Evolutionary conservation across 2,329 filamentous ascomycete genomes (phyloP), one percentile per base, ranked within the genome.

Genomic region (Monosporascus ibericus): DNA sequence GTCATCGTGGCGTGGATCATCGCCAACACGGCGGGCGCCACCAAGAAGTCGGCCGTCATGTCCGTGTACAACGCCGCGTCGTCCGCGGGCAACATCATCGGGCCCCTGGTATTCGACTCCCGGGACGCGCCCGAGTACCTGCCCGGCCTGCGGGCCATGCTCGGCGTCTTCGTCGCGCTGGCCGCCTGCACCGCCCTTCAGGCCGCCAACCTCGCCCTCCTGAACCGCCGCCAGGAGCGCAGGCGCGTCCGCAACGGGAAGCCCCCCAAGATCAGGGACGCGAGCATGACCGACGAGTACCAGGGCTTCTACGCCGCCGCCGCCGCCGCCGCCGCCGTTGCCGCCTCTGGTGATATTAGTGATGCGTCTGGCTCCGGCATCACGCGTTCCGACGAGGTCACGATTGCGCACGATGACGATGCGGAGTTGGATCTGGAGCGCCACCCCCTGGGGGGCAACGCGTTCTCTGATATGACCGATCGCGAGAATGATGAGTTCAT

Each of bases 1-100:
- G 70, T 88, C 9, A 79, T 86, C 25, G 80, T 87, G 0, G 77
- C 81, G 0, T 89, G 85, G 85, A 83, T 87, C 52, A 76, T 87
- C 6, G 82, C 79, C 7, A 88, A 88, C 64, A 87, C 83, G 0
- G 85, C 75, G 0, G 86, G 85, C 6, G 80, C 78, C 17, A 87
- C 84, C 3, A 87, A 88, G 68, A 85, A 85, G 62, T 82, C 82
- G 0, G 74, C 80, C 48, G 75, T 83, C 39, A 83, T 86, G 75
- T 80, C 79, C 0, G 68, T 86, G 1, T 87, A 81, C 71, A 84
- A 85, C 58, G 82, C 80, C 1, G 84, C 80, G 0, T 75, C 77
- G 2, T 78, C 82, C 0, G 75, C 78, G 0, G 85, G 85, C 3
- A 87, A 87, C 63, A 86, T 88, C 53, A 73, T 88, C 60, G 85